Evolutionary conservation across 371 early-diverging fungal genomes (phyloP), one percentile per base, ranked within the genome.

Genomic region (Cokeromyces recurvatus): DNA sequence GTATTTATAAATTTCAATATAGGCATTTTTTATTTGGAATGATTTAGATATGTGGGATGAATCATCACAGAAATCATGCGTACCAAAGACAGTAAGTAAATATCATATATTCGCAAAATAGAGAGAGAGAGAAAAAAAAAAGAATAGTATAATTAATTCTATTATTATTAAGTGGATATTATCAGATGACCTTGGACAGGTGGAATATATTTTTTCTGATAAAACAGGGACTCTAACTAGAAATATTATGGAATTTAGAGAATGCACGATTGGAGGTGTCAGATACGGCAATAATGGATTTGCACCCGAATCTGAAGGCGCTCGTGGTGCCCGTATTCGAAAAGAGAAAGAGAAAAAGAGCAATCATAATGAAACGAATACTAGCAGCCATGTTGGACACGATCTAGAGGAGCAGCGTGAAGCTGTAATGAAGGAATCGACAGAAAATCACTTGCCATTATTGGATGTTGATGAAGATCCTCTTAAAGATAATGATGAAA

Each of bases 201-300:
- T 98, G 40, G 91, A 94, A 57, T 97, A 94, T 66, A 82, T 98
- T 9, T 91, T 97, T 59, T 89, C 91, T 19, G 98, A 98, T 73
- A 98, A 98, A 60, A 99, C 99, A 27, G 99, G 98, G 9, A 98
- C 99, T 3, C 72, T 99, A 25, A 99, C 99, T n/a, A 82, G 87
- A 57, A 99, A 99, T 65, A 75, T 90, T 21, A 81, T 75, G 81
- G 79, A 92, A 59, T 94, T 95, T 55, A 85, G 92, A 24, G 89
- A 89, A 66, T 91, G 90, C 60, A 74, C 89, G 1, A 90, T 94
- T 58, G 80, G 73, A 35, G 94, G 92, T 22, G 74, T 72, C 16
- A 68, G 86, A 14, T 95, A 95, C 56, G 95, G 94, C 5, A 71
- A 76, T 57, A 84, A 81, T 55, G 82, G 81, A 4, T 79, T 81